These are phyloP conservation scores for Pistacia vera DNA, from an alignment of 345 rosid genomes.

Conservation along the genomic window DNA sequence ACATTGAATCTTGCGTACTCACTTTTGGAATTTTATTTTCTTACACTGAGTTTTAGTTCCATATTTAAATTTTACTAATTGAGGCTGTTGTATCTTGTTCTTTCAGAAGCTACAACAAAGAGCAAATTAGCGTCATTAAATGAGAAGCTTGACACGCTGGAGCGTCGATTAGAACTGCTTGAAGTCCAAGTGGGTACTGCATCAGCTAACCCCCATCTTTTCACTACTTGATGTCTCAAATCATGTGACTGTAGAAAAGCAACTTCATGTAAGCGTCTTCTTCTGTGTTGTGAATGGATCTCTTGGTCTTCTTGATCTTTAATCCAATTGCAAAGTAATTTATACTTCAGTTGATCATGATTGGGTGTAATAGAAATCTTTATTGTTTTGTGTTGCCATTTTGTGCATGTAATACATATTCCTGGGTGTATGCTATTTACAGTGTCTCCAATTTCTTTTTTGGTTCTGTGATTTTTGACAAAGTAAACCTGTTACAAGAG, in stretches of 20 bases:
- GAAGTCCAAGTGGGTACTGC: slow-evolving; percentile 95
- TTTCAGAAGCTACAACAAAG: slow-evolving; percentile 86
- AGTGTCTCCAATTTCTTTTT: neutral
- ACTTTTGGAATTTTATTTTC: too few relatives aligned
- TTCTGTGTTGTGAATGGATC: neutral
- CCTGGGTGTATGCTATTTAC: neutral
- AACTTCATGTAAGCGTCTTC: slow-evolving; percentile 9
- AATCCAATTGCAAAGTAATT: neutral
- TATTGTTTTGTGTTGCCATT: neutral
- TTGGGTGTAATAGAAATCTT: neutral
- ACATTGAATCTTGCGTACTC: too few relatives aligned
- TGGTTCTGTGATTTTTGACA: neutral
- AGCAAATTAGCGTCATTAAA: slow-evolving; percentile 81
- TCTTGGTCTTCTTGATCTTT: neutral
- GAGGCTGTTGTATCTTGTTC: neutral
- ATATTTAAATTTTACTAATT: neutral
- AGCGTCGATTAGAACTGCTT: slow-evolving; percentile 83
- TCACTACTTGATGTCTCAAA: slow-evolving; percentile 47
- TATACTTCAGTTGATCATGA: neutral
- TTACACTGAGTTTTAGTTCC: too few relatives aligned
- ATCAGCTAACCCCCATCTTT: slow-evolving; percentile 80
- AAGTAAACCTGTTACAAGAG: neutral
- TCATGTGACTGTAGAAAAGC: neutral
- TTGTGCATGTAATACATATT: neutral
- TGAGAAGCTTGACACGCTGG: slow-evolving; percentile 84